Conservation (phyloP, 805 yeast genomes). For the Lipomyces spencermartinsiae region DNA sequence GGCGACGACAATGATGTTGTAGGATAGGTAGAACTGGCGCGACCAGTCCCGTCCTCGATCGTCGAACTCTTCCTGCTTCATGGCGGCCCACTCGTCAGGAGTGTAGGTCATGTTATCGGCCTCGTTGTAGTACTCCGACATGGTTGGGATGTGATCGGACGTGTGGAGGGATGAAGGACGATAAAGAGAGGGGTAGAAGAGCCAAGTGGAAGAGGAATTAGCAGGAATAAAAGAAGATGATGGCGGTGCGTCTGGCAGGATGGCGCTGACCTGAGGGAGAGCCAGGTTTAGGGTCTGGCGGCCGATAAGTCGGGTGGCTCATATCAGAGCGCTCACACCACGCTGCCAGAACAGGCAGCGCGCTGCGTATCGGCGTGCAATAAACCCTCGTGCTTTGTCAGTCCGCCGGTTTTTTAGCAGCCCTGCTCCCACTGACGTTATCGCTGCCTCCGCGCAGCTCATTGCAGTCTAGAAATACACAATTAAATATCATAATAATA, state of each 20-base stretch:
- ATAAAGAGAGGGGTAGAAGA: background rate
- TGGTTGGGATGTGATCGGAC: conserved; percentile 11
- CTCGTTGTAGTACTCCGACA: conserved; percentile 31
- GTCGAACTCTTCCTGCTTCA: conserved; percentile 38
- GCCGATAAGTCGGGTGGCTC: background rate
- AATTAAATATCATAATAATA: too few species aligned
- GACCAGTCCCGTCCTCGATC: conserved; percentile 40
- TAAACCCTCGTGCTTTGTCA: background rate
- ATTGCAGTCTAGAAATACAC: background rate
- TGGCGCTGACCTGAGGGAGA: background rate
- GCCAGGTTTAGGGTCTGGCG: background rate
- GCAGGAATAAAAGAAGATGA: background rate
- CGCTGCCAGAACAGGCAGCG: background rate
- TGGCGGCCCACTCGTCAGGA: conserved; percentile 35
- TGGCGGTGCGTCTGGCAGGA: background rate
- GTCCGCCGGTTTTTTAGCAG: background rate
- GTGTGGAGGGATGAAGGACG: conserved; percentile 6
- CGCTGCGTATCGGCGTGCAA: background rate
- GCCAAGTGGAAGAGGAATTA: background rate
- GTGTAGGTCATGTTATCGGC: conserved; percentile 32
- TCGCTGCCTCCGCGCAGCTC: background rate
- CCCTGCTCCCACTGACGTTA: background rate
- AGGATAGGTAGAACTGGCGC: conserved; percentile 36
- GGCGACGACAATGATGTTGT: conserved; percentile 38
- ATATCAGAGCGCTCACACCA: background rate